A percentile compares a stretch with the other conserved stretches of the same genome.
Conservation (phyloP, 129 eudicot species). For the Artemisia argyi region DNA sequence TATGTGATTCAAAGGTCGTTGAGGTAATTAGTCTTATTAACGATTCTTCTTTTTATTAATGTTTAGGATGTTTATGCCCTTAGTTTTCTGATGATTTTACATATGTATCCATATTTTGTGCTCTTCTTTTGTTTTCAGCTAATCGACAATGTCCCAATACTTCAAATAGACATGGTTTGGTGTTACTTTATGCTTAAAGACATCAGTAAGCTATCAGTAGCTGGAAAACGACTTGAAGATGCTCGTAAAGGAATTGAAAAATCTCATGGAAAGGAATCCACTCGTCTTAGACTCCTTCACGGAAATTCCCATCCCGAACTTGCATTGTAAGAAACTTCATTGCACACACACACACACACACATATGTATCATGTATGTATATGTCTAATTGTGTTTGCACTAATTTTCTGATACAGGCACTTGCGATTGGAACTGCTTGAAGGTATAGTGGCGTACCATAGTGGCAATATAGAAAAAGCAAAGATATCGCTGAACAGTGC, state of each 20-base stretch:
- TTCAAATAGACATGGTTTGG: slow-evolving; percentile 96
- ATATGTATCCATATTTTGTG: not conserved
- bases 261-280: slow-evolving; percentile 80
- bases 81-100: not conserved
- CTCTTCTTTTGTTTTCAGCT: slow-evolving; percentile 44
- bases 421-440: slow-evolving; percentile 83
- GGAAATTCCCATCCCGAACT: slow-evolving; percentile 77
- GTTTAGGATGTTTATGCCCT: not conserved
- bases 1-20: slow-evolving; percentile 72
- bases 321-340: slow-evolving; percentile 64
- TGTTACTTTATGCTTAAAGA: slow-evolving; percentile 97
- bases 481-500: slow-evolving; percentile 62
- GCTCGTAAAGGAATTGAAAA: slow-evolving; percentile 84
- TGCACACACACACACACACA: not conserved
- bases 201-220: slow-evolving; percentile 77
- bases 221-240: slow-evolving; percentile 82
- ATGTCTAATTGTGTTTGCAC: not conserved
- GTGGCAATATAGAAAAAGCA: slow-evolving; percentile 68
- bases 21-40: slow-evolving; percentile 44
- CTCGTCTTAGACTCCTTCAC: slow-evolving; percentile 76
- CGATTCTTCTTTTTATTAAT: not conserved
- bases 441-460: slow-evolving; percentile 89
- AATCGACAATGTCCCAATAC: slow-evolving; percentile 81
- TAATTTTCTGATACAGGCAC: slow-evolving; percentile 47
- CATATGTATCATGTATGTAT: not conserved